Evolutionary conservation across 495 filamentous ascomycete species (phyloP).

Genomic region (Xylaria longipes): DNA sequence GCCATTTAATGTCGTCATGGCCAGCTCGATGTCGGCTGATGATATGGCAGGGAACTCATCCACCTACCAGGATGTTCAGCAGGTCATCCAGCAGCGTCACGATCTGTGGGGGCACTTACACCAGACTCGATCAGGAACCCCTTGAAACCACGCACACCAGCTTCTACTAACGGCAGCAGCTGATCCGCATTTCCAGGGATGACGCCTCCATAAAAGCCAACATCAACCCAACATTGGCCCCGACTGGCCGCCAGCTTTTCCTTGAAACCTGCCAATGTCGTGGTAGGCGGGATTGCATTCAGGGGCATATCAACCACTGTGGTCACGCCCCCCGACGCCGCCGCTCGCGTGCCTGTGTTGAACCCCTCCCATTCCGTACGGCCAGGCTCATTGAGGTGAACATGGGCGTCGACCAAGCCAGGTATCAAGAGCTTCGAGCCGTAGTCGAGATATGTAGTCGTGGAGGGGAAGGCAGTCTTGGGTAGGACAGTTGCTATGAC

Average conservation of each 20-base stretch:
- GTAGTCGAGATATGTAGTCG: constrained; percentile 79
- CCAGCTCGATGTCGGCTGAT: constrained; percentile 75
- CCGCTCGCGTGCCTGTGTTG: constrained; percentile 88
- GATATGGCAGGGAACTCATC: constrained; percentile 95
- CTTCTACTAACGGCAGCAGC: constrained; percentile 78
- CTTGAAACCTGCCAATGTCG: constrained; percentile 79
- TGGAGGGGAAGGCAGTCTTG: constrained; percentile 70
- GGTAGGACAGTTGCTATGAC: constrained; percentile 78
- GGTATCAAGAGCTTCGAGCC: constrained; percentile 88
- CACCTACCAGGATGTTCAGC: constrained; percentile 60
- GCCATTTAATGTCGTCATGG: constrained; percentile 78
- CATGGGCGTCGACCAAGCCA: constrained; percentile 94
- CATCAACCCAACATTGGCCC: constrained; percentile 97
- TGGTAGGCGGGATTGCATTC: constrained; percentile 96
- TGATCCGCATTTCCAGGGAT: constrained; percentile 88
- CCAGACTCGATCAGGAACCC: constrained; percentile 97
- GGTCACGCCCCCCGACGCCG: constrained; percentile 96
- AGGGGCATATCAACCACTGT: constrained; percentile 98
- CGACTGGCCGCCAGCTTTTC: constrained; percentile 85
- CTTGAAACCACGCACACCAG: constrained; percentile 94
- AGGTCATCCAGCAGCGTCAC: constrained; percentile 8
- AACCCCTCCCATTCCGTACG: constrained; percentile 99
- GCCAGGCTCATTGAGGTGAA: constrained; percentile 97
- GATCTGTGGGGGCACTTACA: constrained; percentile 60
- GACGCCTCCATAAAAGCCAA: constrained; percentile 96